Conservation (phyloP, 2,329 filamentous ascomycete genomes). For the Fusarium lyarnte region DNA sequence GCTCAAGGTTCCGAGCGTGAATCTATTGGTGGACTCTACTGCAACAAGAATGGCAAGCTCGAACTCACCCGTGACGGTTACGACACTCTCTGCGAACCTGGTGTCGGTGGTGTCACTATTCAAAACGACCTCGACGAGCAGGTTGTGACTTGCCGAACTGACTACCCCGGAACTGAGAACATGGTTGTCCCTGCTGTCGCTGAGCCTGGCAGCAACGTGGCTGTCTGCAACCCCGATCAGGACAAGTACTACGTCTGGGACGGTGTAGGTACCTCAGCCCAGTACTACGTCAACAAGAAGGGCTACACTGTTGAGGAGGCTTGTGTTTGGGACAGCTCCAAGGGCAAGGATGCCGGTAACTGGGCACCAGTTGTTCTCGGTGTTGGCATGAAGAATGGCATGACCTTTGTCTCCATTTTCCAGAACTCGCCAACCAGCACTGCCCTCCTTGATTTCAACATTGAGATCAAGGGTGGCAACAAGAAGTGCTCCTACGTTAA, state of each 20-base stretch:
- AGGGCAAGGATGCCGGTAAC: constrained; percentile 74
- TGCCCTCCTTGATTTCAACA: constrained; percentile 78
- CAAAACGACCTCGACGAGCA: constrained; percentile 75
- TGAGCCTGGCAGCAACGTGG: constrained; percentile 64
- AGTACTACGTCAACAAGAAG: constrained; percentile 95
- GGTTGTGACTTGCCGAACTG: constrained; percentile 88
- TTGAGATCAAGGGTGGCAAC: constrained; percentile 77
- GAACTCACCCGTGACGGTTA: constrained; percentile 76
- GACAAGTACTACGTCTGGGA: constrained; percentile 81
- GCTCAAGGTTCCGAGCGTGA: constrained; percentile 81
- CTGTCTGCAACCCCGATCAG: constrained; percentile 80
- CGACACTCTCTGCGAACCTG: constrained; percentile 78
- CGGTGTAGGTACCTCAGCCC: constrained; percentile 79
- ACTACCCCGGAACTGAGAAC: constrained; percentile 91
- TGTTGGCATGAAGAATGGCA: constrained; percentile 73
- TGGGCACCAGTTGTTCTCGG: constrained; percentile 89
- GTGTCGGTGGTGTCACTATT: constrained; percentile 75
- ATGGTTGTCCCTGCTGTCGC: constrained; percentile 83
- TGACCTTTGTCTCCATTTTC: constrained; percentile 85
- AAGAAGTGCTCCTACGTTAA: constrained; percentile 72
- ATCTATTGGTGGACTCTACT: constrained; percentile 89
- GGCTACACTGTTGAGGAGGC: constrained; percentile 73
- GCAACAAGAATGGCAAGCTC: constrained; percentile 77
- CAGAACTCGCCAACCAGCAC: constrained; percentile 80
- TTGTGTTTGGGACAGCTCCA: constrained; percentile 76